These are phyloP conservation scores for Zarea fungicola DNA, from an alignment of 2,329 filamentous ascomycete species.

Conservation along the genomic window DNA sequence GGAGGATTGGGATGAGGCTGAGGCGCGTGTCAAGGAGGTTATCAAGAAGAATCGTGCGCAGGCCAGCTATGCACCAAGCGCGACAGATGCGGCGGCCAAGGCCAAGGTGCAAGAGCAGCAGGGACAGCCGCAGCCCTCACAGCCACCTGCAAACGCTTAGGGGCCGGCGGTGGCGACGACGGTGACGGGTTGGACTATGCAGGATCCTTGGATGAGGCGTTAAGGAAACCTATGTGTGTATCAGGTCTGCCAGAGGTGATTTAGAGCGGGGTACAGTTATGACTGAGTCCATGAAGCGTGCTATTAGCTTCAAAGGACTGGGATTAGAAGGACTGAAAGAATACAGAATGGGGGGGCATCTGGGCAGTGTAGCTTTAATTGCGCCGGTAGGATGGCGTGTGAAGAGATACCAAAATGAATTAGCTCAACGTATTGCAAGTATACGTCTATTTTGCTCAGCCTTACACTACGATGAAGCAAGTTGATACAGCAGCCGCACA, in stretches of 20 bases:
- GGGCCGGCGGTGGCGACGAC: conserved; percentile 1
- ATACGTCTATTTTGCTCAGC: too few species aligned
- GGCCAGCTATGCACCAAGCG: conserved; percentile 46
- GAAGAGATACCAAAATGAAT: conserved; percentile 11
- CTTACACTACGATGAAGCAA: too few species aligned
- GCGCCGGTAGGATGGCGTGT: not conserved
- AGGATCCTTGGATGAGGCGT: too few species aligned
- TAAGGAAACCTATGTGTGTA: too few species aligned
- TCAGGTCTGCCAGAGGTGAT: too few species aligned
- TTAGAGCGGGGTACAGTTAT: too few species aligned
- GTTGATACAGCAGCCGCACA: too few species aligned
- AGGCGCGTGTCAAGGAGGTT: conserved; percentile 73
- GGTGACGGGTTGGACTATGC: not conserved
- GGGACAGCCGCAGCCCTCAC: not conserved
- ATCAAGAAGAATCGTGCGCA: conserved; percentile 66
- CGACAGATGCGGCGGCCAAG: conserved; percentile 30
- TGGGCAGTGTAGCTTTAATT: conserved; percentile 5
- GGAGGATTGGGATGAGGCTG: conserved; percentile 85
- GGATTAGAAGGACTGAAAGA: not conserved
- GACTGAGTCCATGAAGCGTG: too few species aligned
- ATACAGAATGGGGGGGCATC: not conserved
- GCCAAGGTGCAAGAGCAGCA: not conserved
- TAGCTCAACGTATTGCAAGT: not conserved
- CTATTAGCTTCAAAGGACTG: too few species aligned
- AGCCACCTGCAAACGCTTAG: conserved; percentile 24